A percentile compares a stretch with the other conserved stretches of the same genome.
Evolutionary conservation across 2,329 filamentous ascomycete species (phyloP).

Genomic region (Trichothecium roseum): DNA sequence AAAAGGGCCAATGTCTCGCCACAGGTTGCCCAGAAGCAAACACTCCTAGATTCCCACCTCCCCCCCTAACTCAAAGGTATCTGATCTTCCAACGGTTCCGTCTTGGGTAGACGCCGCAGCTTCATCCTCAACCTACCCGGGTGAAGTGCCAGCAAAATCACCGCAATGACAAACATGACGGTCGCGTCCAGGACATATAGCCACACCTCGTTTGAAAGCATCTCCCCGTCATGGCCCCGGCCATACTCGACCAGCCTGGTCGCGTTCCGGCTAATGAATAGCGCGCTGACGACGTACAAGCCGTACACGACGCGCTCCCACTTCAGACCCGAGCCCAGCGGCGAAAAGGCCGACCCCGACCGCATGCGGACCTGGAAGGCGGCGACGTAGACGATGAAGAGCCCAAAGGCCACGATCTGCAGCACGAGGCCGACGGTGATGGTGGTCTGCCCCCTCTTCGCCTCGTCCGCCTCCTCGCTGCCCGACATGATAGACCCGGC

Average conservation of each 20-base stretch:
- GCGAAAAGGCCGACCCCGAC: background rate
- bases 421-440: constrained; percentile 29
- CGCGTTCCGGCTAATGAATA: constrained; percentile 37
- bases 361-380: constrained; percentile 31
- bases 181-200: constrained; percentile 24
- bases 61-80: no score
- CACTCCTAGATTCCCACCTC: no score
- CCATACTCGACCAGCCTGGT: constrained; percentile 38
- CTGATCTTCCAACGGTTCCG: no score
- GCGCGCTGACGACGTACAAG: constrained; percentile 29
- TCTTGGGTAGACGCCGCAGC: no score
- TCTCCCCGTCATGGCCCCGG: constrained; percentile 28
- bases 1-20: no score
- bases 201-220: constrained; percentile 33
- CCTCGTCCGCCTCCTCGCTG: constrained; percentile 7
- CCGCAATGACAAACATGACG: constrained; percentile 14
- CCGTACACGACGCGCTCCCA: constrained; percentile 19
- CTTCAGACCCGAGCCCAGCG: background rate
- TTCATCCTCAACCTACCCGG: no score
- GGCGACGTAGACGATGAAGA: constrained; percentile 32
- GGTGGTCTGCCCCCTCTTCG: constrained; percentile 8
- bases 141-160: constrained; percentile 8
- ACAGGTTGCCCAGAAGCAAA: no score
- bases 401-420: constrained; percentile 37
- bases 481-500: constrained; percentile 18